Base-by-base conservation (phyloP, 345 rosid species). In the Lumnitzera racemosa region DNA sequence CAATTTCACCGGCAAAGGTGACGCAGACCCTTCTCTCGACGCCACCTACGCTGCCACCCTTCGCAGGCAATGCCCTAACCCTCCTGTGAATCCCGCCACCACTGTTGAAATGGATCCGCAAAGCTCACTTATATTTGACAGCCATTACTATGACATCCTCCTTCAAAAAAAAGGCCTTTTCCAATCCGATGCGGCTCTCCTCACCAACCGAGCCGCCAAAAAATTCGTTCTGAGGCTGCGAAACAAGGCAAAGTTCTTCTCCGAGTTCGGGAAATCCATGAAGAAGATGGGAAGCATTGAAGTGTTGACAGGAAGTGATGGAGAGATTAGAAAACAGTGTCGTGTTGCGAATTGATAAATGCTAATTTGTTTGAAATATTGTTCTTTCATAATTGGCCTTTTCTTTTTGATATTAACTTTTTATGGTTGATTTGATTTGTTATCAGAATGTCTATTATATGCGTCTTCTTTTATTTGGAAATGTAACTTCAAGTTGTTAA, bases 1-100 rank as follows among this genome's bases (percentile, higher is more conserved):
- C 73, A 87, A 84, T 64, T 87, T 87, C 70, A 80, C 73, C 0
- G 88, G 95, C 0, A 82, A 65, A 43, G 88, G 84, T 1, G 86
- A 79, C 68, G 61, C 74, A 0, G 95, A 84, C 63, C 90, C 90
- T 0, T 2, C 88, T 2, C 49, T 87, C 74, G 81, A 87, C 62
- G 78, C 74, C 0, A 69, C 54, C 55, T 84, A 84, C 56, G 66
- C 79, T 1, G 72, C 69, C 29, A 1, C 50, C 13, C 23, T 51
- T 9, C 43, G 43, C 43, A 7, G 9, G 9, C 43, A 36, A 36
- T 36, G 43, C 11, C 43, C 43, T 36, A 36, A 36, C 56, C 78
- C 72, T 58, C 82, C 81, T 0, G 74, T 68, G 51, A 78, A 74
- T 53, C 48, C 36, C 46, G 77, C 12, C 11, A 64, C 77, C 2